Evolutionary conservation across 2,329 filamentous ascomycete species (phyloP).

Genomic region (Ophidiomyces ophidiicola): DNA sequence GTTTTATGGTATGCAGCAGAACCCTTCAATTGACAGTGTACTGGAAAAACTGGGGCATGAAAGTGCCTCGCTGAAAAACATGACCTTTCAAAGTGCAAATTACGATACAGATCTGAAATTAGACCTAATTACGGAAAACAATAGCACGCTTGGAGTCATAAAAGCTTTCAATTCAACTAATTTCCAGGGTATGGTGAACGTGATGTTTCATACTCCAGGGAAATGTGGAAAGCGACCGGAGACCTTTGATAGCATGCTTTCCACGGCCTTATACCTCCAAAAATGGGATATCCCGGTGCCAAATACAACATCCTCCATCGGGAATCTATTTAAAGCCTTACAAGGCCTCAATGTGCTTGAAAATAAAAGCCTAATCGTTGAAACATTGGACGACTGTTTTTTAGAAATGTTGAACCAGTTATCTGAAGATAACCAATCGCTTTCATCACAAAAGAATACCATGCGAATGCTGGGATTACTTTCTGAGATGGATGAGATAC

Average conservation of each 20-base stretch:
- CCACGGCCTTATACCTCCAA: slow-evolving; percentile 68
- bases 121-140: slow-evolving; percentile 42
- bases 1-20: slow-evolving; percentile 81
- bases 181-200: slow-evolving; percentile 72
- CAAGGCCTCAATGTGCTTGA: slow-evolving; percentile 61
- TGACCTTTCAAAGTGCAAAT: slow-evolving; percentile 81
- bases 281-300: slow-evolving; percentile 85
- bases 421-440: slow-evolving; percentile 26
- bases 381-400: slow-evolving; percentile 51
- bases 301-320: slow-evolving; percentile 47
- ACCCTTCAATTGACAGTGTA: slow-evolving; percentile 62
- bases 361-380: slow-evolving; percentile 42
- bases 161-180: slow-evolving; percentile 69
- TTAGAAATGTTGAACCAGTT: slow-evolving; percentile 36
- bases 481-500: slow-evolving; percentile 67
- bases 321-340: slow-evolving; percentile 66
- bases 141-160: slow-evolving; percentile 58
- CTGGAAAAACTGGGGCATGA: slow-evolving; percentile 80
- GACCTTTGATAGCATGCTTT: slow-evolving; percentile 60
- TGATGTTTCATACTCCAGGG: slow-evolving; percentile 54
- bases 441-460: slow-evolving; percentile 40
- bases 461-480: slow-evolving; percentile 59
- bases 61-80: slow-evolving; percentile 69
- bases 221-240: slow-evolving; percentile 37
- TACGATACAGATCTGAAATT: slow-evolving; percentile 72